phyloP scores from a whole-genome alignment of 768 basidiomycete genomes.

The Tylopilus intermedius region DNA sequence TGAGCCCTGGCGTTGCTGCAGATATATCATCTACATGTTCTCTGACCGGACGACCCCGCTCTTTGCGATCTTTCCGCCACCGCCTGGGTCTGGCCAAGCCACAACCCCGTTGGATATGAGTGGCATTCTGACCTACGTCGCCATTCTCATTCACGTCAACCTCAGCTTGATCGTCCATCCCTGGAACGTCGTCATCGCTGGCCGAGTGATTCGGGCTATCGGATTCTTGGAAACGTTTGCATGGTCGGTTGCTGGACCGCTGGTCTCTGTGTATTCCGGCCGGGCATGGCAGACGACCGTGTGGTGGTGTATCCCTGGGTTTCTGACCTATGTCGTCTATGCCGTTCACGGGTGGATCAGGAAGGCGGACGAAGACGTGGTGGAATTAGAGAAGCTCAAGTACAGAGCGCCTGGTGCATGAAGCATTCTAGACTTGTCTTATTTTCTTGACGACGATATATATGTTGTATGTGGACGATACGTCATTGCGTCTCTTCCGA shows the following conservation, averaged over 20 bases:
- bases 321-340: conserved; percentile 43
- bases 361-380: conserved; percentile 43
- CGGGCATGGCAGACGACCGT: conserved; percentile 49
- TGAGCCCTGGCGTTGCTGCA: conserved; percentile 18
- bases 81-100: conserved; percentile 5
- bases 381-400: conserved; percentile 47
- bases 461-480: background rate
- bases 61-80: conserved; percentile 38
- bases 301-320: conserved; percentile 49
- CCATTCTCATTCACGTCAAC: conserved; percentile 48
- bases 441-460: background rate
- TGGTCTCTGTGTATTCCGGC: conserved; percentile 43
- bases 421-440: conserved; percentile 1
- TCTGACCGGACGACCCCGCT: conserved; percentile 46
- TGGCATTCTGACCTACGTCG: conserved; percentile 42
- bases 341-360: conserved; percentile 42
- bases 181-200: conserved; percentile 25
- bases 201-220: conserved; percentile 28
- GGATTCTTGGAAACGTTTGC: conserved; percentile 30
- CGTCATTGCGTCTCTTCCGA: background rate
- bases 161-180: conserved; percentile 42
- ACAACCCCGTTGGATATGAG: conserved; percentile 41
- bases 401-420: conserved; percentile 55
- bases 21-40: conserved; percentile 47
- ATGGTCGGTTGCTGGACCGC: conserved; percentile 45